Conservation (phyloP, 352 stramenopile genomes). For the Phytopythium boreale region DNA sequence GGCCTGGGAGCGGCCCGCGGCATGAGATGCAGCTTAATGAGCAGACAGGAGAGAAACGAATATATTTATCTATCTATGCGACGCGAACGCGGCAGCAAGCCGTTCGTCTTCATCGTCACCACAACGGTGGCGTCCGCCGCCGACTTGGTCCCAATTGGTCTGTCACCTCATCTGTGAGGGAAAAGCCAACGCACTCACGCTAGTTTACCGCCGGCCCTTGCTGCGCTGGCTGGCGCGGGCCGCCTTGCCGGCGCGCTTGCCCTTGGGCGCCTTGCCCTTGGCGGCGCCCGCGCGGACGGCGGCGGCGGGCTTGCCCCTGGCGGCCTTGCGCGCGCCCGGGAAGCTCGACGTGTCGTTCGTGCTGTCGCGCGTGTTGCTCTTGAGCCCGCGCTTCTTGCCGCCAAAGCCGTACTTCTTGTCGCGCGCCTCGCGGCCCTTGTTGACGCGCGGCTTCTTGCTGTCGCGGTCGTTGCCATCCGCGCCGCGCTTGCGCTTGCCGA, state of each 20-base stretch:
- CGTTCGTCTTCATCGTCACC: too few relatives aligned
- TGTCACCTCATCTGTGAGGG: background rate
- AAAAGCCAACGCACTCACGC: background rate
- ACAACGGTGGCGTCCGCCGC: background rate
- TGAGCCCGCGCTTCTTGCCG: conserved; percentile 68
- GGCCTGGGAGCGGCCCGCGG: conserved; percentile 36
- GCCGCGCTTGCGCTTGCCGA: conserved; percentile 43
- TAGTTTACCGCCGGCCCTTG: conserved; percentile 41
- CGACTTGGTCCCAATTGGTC: background rate
- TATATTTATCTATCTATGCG: conserved; percentile 13
- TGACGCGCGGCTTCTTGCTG: conserved; percentile 68
- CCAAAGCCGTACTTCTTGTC: conserved; percentile 87
- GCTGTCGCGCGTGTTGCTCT: conserved; percentile 80
- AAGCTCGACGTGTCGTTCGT: conserved; percentile 79
- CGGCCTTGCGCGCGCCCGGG: conserved; percentile 36
- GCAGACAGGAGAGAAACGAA: background rate
- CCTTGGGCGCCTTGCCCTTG: conserved; percentile 32
- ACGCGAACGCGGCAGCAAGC: too few relatives aligned
- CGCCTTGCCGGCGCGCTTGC: conserved; percentile 58
- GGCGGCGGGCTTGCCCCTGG: conserved; percentile 40
- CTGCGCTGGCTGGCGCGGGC: conserved; percentile 46
- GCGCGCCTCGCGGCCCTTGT: conserved; percentile 64
- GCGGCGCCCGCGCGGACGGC: conserved; percentile 11
- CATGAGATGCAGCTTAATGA: background rate
- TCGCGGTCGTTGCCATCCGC: conserved; percentile 13